Percentiles rank a stretch among this genome's conserved stretches.
These are phyloP conservation scores for Microcera coccophila DNA, from an alignment of 2,329 filamentous ascomycete genomes.

Conservation along the genomic window DNA sequence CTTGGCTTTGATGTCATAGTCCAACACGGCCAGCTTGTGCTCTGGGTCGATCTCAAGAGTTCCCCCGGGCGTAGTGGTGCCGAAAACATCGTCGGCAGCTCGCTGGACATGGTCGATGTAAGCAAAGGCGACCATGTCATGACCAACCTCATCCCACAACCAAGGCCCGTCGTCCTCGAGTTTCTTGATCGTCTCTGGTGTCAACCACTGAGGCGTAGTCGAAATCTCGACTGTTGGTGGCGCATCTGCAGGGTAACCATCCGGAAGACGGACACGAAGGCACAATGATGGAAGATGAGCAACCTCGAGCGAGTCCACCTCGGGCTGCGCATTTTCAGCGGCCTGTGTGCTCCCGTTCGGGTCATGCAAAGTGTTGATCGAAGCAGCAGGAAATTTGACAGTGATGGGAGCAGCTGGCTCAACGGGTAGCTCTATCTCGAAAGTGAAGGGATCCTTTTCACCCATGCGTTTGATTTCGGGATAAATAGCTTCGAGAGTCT, in stretches of 20 bases:
- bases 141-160: constrained; percentile 61
- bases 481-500: constrained; percentile 60
- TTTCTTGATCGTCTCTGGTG: constrained; percentile 41
- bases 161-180: constrained; percentile 49
- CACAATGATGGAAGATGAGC: constrained; percentile 56
- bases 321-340: constrained; percentile 14
- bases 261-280: constrained; percentile 52
- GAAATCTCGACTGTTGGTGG: constrained; percentile 51
- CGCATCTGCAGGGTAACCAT: constrained; percentile 52
- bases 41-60: constrained; percentile 50
- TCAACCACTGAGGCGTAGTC: constrained; percentile 56
- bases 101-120: constrained; percentile 63
- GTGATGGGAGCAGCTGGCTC: constrained; percentile 51
- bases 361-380: constrained; percentile 18
- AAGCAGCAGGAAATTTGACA: constrained; percentile 53
- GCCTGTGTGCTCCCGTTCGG: constrained; percentile 8
- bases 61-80: constrained; percentile 46
- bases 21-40: constrained; percentile 68
- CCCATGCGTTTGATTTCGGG: constrained; percentile 55
- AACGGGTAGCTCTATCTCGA: constrained; percentile 57
- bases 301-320: constrained; percentile 47
- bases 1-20: constrained; percentile 73
- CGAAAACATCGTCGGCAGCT: constrained; percentile 58
- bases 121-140: constrained; percentile 55
- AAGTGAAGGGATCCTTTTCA: constrained; percentile 41